Base-by-base conservation (phyloP, 164 flowering plant genomes). In the Sextonia rubra region DNA sequence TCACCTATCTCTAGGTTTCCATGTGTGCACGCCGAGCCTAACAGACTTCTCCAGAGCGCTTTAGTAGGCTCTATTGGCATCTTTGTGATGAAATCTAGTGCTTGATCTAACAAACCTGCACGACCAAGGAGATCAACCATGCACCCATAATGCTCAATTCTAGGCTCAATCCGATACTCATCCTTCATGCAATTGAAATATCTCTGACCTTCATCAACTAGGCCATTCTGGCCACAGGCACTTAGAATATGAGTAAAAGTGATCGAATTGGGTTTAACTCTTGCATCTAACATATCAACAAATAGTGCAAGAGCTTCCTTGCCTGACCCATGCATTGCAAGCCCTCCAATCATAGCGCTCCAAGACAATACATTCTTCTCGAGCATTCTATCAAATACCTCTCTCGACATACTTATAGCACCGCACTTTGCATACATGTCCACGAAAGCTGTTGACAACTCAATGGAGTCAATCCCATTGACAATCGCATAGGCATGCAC, bases 341-440 rank as follows among this genome's bases (percentile, higher is more conserved):
- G 27, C 22, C 69, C 69, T 15, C 48, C 47, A 32, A 66, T 66
- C 69, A 66, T 66, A 0, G 69, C 69, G 3, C 27, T 29, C 69
- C 69, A 66, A 66, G 69, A 66, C 9, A 66, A 12, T 11, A 66
- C 69, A 32, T 66, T 66, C 27, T 47, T 66, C 20, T 66, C 69
- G 32, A 22, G 69, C 69, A 66, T 66, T 37, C 48, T 66, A 66
- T 74, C 74, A 64, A 77, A 71, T 71, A 68, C 69, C 72, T 73
- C 11, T 74, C 68, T 67, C 69, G 75, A 73, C 23, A 68, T 23
- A 69, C 69, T 47, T 24, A 63, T 69, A 26, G 23, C 27, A 18
- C 62, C 61, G 55, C 69, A 66, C 69, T 66, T 66, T 44, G 69
- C 48, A 0, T 66, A 66, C 69, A 66, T 66, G 69, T 66, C 69